Evolutionary conservation across 2,329 filamentous ascomycete species (phyloP).

Genomic region (Colletotrichum sp.): DNA sequence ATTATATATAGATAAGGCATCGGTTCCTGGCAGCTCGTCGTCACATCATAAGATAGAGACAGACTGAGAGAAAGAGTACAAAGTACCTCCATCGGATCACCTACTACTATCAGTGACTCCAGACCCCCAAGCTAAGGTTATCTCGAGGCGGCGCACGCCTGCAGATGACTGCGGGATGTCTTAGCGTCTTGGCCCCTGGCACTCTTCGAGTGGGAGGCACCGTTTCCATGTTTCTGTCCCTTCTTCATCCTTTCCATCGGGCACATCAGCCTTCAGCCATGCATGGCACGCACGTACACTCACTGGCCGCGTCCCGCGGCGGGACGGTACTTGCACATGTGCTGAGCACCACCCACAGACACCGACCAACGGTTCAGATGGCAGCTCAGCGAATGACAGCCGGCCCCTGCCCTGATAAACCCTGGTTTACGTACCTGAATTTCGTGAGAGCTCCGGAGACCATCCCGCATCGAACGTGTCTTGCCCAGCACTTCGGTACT

Average conservation of each 20-base stretch:
- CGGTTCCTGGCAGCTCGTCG: conserved; percentile 15
- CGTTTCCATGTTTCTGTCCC: background rate
- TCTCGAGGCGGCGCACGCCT: background rate
- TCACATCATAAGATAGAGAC: conserved; percentile 21
- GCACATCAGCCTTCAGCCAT: background rate
- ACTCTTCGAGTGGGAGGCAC: background rate
- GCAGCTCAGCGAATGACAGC: conserved; percentile 23
- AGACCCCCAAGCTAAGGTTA: conserved; percentile 4
- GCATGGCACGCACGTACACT: background rate
- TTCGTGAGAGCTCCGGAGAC: conserved; percentile 29
- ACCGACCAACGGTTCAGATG: conserved; percentile 18
- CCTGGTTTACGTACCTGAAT: conserved; percentile 41
- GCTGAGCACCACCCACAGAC: background rate
- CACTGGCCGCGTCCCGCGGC: background rate
- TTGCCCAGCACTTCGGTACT: background rate
- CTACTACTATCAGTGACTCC: background rate
- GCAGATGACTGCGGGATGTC: conserved; percentile 7
- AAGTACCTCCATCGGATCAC: background rate
- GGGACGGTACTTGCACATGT: background rate
- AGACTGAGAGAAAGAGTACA: background rate
- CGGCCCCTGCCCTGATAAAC: conserved; percentile 8
- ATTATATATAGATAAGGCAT: conserved; percentile 17
- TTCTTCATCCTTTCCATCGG: background rate
- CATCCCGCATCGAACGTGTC: conserved; percentile 7
- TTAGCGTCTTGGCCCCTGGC: conserved; percentile 10